Conservation (phyloP, 441 rosid genomes). For the Rhodomyrtus psidioides region DNA sequence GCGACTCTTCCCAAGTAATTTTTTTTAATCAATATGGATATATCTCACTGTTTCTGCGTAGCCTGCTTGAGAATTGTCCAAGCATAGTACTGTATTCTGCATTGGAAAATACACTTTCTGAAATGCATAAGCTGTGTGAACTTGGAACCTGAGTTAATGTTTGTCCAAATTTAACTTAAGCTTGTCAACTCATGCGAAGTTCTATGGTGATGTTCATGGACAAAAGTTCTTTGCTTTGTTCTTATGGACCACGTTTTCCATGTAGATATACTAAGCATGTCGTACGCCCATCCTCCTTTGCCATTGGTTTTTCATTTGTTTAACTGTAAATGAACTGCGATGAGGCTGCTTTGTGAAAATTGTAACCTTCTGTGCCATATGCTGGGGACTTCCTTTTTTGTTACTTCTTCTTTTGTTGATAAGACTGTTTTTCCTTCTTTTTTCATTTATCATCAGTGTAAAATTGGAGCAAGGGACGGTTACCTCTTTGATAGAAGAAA, state of each 20-base stretch:
- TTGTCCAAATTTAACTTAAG: neutral
- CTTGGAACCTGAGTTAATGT: neutral
- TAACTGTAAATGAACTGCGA: neutral
- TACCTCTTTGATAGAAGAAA: conserved; percentile 3
- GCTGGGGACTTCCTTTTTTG: neutral
- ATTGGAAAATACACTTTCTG: neutral
- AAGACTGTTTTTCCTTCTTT: neutral
- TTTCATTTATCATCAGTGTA: neutral
- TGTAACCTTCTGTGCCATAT: neutral
- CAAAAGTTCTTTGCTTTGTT: neutral
- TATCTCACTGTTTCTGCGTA: neutral
- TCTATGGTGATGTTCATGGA: neutral
- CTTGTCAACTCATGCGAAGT: neutral
- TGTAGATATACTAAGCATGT: neutral
- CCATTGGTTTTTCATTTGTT: neutral
- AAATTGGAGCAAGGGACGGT: conserved; percentile 4
- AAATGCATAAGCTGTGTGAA: neutral
- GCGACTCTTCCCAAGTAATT: neutral
- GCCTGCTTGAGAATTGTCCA: neutral
- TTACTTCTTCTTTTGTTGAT: neutral
- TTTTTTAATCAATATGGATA: neutral
- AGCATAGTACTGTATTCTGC: neutral
- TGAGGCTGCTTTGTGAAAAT: neutral
- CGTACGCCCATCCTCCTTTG: neutral
- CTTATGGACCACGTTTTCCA: neutral